Evolutionary conservation across 441 rosid species (phyloP).

Genomic region (Erodium moschatum): DNA sequence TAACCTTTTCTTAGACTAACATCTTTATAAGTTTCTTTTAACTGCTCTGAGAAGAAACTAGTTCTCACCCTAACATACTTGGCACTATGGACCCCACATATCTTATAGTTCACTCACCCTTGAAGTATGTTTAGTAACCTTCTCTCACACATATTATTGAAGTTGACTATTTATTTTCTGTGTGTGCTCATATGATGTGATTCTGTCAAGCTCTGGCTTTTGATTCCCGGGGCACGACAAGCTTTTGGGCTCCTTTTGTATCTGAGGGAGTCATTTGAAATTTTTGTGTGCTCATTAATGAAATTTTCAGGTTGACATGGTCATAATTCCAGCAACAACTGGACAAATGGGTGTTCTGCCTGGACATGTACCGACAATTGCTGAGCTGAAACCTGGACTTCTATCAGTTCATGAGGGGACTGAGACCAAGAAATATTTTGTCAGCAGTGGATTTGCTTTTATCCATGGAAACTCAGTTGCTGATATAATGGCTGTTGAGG

Average conservation of each 20-base stretch:
- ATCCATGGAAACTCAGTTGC: constrained; percentile 79
- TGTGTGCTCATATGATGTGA: not conserved
- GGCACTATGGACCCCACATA: not conserved
- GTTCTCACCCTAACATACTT: not conserved
- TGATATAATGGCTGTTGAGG: constrained; percentile 65
- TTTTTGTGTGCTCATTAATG: not conserved
- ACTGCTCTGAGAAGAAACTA: constrained; percentile 2
- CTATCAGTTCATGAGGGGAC: constrained; percentile 76
- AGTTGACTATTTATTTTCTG: not conserved
- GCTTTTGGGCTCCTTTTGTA: not conserved
- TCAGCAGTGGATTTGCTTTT: constrained; percentile 83
- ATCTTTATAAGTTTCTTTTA: not conserved
- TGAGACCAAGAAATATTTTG: constrained; percentile 48
- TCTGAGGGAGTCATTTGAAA: not conserved
- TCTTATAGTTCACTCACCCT: not conserved
- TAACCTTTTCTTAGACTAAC: not conserved
- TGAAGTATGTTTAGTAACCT: not conserved
- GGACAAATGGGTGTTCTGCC: constrained; percentile 94
- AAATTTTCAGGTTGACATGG: constrained; percentile 77
- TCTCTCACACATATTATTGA: not conserved
- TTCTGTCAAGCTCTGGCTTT: not conserved
- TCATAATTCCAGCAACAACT: constrained; percentile 80
- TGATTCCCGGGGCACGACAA: not conserved
- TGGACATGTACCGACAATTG: constrained; percentile 76
- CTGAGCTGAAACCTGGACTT: constrained; percentile 79